Evolutionary conservation across 495 filamentous ascomycete species (phyloP).

Genomic region (Penicillium desertorum): DNA sequence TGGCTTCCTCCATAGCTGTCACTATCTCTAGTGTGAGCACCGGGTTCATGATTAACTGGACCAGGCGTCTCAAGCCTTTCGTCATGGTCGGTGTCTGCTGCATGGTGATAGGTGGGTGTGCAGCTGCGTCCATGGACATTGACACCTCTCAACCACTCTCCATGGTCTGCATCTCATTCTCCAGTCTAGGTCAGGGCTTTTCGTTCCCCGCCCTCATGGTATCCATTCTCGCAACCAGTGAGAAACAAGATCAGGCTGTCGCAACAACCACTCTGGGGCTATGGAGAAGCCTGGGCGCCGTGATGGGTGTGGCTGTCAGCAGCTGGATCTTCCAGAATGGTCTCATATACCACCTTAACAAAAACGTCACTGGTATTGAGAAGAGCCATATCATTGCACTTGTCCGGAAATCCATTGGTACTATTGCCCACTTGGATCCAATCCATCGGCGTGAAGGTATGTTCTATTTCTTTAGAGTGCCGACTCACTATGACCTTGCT

Average conservation of each 20-base stretch:
- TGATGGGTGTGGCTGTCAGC: conserved; percentile 68
- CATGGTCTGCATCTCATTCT: conserved; percentile 60
- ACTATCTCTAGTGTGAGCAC: conserved; percentile 60
- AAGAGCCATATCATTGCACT: conserved; percentile 52
- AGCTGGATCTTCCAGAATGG: conserved; percentile 76
- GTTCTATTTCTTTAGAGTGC: conserved; percentile 9
- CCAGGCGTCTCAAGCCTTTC: conserved; percentile 61
- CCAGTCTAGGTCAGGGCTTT: conserved; percentile 65
- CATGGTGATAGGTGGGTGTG: conserved; percentile 55
- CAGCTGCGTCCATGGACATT: conserved; percentile 51
- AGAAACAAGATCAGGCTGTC: conserved; percentile 71
- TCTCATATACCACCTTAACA: conserved; percentile 57
- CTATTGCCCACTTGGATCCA: conserved; percentile 48
- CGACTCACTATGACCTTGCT: conserved; percentile 6
- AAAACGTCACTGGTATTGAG: conserved; percentile 54
- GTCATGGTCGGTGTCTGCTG: conserved; percentile 55
- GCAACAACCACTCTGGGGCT: conserved; percentile 69
- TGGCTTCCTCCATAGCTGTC: conserved; percentile 57
- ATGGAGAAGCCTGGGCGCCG: conserved; percentile 65
- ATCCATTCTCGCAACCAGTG: conserved; percentile 63
- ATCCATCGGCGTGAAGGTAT: conserved; percentile 53
- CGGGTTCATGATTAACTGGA: conserved; percentile 69
- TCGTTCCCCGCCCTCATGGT: conserved; percentile 63
- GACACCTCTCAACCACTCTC: conserved; percentile 58
- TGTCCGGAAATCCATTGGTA: conserved; percentile 55